These are phyloP conservation scores for Clavariopsis aquatica DNA, from an alignment of 495 filamentous ascomycete species.

Conservation along the genomic window DNA sequence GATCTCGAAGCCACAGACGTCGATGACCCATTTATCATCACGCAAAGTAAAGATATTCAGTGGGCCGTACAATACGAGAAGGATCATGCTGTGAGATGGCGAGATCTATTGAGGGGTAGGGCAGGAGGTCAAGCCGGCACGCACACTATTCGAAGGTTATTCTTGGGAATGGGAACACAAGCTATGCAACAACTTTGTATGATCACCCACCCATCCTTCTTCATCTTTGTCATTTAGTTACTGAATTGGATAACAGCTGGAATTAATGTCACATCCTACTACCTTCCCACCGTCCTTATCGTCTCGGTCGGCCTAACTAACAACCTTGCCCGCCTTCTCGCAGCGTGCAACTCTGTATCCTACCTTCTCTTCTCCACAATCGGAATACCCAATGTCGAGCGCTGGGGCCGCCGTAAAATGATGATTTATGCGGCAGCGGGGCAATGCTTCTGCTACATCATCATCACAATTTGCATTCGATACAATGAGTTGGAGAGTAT, in stretches of 20 bases:
- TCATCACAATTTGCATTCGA: conserved; percentile 48
- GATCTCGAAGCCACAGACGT: conserved; percentile 9
- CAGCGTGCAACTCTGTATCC: conserved; percentile 51
- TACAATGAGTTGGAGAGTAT: conserved; percentile 52
- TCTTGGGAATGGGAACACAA: conserved; percentile 56
- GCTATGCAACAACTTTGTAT: conserved; percentile 61
- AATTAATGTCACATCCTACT: conserved; percentile 58
- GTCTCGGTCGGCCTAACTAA: conserved; percentile 54
- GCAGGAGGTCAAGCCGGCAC: conserved; percentile 44
- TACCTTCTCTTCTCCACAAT: conserved; percentile 49
- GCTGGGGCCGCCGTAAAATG: conserved; percentile 53
- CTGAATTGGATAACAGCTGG: conserved; percentile 50
- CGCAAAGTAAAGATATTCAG: conserved; percentile 52
- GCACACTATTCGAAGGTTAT: conserved; percentile 51
- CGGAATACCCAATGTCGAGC: conserved; percentile 53
- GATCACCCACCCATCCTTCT: conserved; percentile 28
- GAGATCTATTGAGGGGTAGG: conserved; percentile 50
- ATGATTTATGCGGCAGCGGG: conserved; percentile 52
- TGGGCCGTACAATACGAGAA: conserved; percentile 54
- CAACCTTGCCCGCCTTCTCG: conserved; percentile 54
- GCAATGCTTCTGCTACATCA: conserved; percentile 47
- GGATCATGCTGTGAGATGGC: conserved; percentile 52
- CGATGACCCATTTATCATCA: conserved; percentile 3
- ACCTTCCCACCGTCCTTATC: conserved; percentile 56
- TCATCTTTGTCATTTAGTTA: conserved; percentile 51